Percentiles rank a stretch among this genome's conserved stretches.
Conservation (phyloP, 2,329 filamentous ascomycete genomes). For the Cercospora nicotianae region DNA sequence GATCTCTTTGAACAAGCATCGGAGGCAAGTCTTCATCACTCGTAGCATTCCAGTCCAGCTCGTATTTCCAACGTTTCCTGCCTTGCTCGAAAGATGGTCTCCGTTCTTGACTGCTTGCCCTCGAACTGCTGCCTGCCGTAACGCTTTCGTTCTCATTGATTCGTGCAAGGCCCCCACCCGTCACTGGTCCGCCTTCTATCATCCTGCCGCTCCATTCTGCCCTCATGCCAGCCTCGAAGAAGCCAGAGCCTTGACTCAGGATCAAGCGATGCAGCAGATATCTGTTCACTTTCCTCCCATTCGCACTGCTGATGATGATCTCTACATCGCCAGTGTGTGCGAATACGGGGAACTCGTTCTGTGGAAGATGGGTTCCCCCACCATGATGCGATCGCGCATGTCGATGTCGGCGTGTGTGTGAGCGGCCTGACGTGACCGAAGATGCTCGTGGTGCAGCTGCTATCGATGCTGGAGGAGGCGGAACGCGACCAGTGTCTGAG, state of each 20-base stretch:
- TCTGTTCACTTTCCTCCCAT: slow-evolving; percentile 70
- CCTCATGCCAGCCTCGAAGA: slow-evolving; percentile 72
- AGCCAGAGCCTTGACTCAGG: slow-evolving; percentile 84
- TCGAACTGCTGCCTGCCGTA: slow-evolving; percentile 35
- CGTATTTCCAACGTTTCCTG: slow-evolving; percentile 77
- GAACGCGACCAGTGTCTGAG: slow-evolving; percentile 23
- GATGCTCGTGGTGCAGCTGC: slow-evolving; percentile 16
- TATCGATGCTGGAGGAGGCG: slow-evolving; percentile 5
- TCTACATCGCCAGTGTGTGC: slow-evolving; percentile 90
- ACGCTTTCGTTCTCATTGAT: slow-evolving; percentile 35
- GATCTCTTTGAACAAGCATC: slow-evolving; percentile 80
- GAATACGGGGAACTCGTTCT: slow-evolving; percentile 93
- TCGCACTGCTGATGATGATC: slow-evolving; percentile 66
- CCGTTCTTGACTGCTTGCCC: slow-evolving; percentile 44
- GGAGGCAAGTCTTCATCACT: slow-evolving; percentile 70
- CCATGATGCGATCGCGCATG: slow-evolving; percentile 81
- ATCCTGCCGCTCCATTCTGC: slow-evolving; percentile 35
- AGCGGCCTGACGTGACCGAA: slow-evolving; percentile 64
- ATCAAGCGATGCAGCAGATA: slow-evolving; percentile 89
- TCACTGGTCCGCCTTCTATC: slow-evolving; percentile 15
- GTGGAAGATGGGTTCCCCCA: slow-evolving; percentile 62
- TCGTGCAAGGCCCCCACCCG: slow-evolving; percentile 25
- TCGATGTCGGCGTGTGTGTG: slow-evolving; percentile 61
- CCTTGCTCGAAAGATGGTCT: slow-evolving; percentile 38
- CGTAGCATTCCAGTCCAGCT: slow-evolving; percentile 72